Base-by-base conservation (phyloP, 768 basidiomycete species). In the Phylloporus arenicola region DNA sequence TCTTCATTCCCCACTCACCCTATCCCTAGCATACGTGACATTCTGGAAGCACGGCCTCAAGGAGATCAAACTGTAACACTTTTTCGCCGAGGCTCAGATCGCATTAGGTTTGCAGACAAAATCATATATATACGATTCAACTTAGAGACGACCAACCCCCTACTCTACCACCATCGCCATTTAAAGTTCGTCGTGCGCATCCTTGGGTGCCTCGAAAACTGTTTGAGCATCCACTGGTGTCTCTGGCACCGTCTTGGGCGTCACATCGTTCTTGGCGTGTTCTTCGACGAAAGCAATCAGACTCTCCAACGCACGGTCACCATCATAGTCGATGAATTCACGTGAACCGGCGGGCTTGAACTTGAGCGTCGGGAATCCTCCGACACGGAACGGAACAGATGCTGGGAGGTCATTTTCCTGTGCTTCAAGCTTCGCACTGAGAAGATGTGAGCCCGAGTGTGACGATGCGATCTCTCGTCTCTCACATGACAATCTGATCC, bases 41-140 rank as follows among this genome's bases (percentile, higher is more conserved):
- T 89, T 94, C 78, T 97, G 94, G 94, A 95, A 88, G 73, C 82
- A 97, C 71, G 95, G 96, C 34, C 69, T 93, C 57, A 91, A 93
- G 73, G 77, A 82, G 68, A 64, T 79, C 52, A 92, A 92, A 69
- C 76, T 84, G 55, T 92, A 65, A 64, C 57, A 10, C 31, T 24
- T 31, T n/a, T 33, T 39, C n/a, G n/a, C n/a, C 25, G 25, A 25
- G 25, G 25, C 25, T 25, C 43, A 7, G 29, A 34, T 43, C 35
- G 22, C 40, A 38, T 50, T 46, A 48, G 29, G 44, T 47, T 57
- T 14, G 30, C 44, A 52, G 50, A 52, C 49, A 47, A 42, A 54
- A 50, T 48, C 48, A 46, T 44, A 56, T 60, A 46, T 60, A 50
- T 31, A 47, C 46, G 44, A 62, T 45, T 39, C 53, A 56, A 56